A percentile compares a stretch with the other conserved stretches of the same genome.
Evolutionary conservation across 345 rosid species (phyloP).

Genomic region (Arabidopsis arenosa): DNA sequence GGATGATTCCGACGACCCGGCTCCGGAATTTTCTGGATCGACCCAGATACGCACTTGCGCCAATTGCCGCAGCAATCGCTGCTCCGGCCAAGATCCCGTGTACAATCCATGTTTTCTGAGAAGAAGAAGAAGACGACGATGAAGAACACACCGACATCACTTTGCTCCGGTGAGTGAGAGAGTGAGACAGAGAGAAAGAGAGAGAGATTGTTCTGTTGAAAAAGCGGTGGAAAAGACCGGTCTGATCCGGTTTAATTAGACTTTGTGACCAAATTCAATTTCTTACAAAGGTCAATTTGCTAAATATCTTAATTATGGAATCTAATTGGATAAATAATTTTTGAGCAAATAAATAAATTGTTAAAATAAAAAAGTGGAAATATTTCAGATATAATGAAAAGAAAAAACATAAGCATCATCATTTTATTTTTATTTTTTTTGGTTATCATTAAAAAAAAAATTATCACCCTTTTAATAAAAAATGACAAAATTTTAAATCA

Average conservation of each 20-base stretch:
- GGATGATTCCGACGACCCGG: conserved; percentile 93
- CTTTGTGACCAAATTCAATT: background rate
- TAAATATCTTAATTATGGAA: background rate
- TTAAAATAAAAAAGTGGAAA: background rate
- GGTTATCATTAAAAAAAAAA: too few species aligned
- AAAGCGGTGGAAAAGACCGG: conserved; percentile 24
- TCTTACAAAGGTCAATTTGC: background rate
- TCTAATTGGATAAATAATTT: background rate
- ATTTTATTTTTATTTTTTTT: too few species aligned
- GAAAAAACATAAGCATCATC: background rate
- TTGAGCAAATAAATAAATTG: background rate
- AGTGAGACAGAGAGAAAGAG: background rate
- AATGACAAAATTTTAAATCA: too few species aligned
- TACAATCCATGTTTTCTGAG: conserved; percentile 67
- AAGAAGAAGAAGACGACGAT: conserved; percentile 33
- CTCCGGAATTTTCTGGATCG: conserved; percentile 64
- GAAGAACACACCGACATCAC: conserved; percentile 48
- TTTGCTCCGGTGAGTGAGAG: conserved; percentile 26
- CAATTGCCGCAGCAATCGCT: conserved; percentile 70
- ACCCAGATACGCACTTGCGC: conserved; percentile 65
- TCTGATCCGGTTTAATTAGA: conserved; percentile 28
- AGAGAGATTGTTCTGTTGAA: background rate
- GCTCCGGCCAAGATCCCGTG: conserved; percentile 74
- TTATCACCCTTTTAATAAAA: too few species aligned
- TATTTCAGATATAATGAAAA: background rate